A percentile compares a stretch with the other conserved stretches of the same genome.
Evolutionary conservation across 352 stramenopile species (phyloP).

Genomic region (Globisporangium mamillatum): DNA sequence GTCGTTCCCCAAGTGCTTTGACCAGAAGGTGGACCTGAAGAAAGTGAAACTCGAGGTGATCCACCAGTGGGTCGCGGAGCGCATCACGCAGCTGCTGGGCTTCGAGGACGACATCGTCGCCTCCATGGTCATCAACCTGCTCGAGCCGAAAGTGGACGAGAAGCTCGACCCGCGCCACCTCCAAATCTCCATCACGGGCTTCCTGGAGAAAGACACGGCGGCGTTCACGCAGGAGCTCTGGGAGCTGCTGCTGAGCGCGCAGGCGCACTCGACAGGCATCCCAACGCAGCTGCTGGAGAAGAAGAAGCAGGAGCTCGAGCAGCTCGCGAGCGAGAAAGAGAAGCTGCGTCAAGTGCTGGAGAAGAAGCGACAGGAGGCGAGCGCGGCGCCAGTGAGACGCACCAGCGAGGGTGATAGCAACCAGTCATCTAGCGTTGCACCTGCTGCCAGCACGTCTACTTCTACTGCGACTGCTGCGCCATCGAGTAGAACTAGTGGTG

Average conservation of each 20-base stretch:
- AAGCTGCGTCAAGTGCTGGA: conserved; percentile 59
- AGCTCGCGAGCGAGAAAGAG: conserved; percentile 51
- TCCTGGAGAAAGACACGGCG: conserved; percentile 87
- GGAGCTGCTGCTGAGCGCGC: conserved; percentile 86
- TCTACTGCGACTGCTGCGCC: not conserved
- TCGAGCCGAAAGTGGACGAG: conserved; percentile 78
- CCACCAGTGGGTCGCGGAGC: conserved; percentile 84
- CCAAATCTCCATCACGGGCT: conserved; percentile 88
- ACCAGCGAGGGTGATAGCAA: not conserved
- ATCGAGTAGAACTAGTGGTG: not conserved
- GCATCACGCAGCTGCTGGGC: conserved; percentile 83
- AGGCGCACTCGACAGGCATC: conserved; percentile 87
- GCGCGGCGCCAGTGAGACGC: conserved; percentile 4
- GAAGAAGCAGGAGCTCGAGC: conserved; percentile 89
- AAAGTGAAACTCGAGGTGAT: conserved; percentile 92
- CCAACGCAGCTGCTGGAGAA: conserved; percentile 82
- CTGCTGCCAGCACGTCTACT: not conserved
- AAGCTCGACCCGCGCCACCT: conserved; percentile 79
- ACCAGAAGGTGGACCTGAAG: conserved; percentile 77
- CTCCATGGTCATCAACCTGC: conserved; percentile 77
- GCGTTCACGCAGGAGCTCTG: conserved; percentile 90
- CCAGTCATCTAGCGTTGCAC: not conserved
- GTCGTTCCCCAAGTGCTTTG: conserved; percentile 76
- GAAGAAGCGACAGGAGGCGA: conserved; percentile 37
- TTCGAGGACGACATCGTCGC: conserved; percentile 93